Evolutionary conservation across 768 basidiomycete species (phyloP), one percentile per base, ranked within the genome.

Genomic region (Leccinum subtestaceum): DNA sequence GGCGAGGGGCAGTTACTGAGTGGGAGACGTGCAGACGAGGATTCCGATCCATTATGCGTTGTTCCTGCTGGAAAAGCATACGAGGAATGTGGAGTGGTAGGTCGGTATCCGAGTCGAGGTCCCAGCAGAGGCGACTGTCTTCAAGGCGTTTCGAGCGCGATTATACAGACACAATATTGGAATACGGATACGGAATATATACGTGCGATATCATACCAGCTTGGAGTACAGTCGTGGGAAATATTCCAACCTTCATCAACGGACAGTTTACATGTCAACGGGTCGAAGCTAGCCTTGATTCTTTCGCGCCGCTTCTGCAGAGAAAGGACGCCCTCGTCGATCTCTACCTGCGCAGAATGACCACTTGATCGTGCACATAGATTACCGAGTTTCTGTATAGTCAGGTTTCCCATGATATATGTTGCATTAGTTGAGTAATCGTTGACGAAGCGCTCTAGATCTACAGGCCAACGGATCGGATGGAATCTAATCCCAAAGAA

Each of bases 161-260:
- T 23, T 29, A 38, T 19, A 40, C 51, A 12, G 10, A 21, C 17
- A 23, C 5, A 46, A 29, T 31, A n/a, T n/a, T n/a, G n/a, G n/a
- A n/a, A n/a, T n/a, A n/a, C n/a, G n/a, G n/a, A n/a, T n/a, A n/a
- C n/a, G 55, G 45, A 55, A 52, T 12, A 32, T 19, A 57, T 57
- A 79, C 80, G 71, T 81, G 80, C 3, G 80, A 80, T 45, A 81
- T 62, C 79, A 81, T 80, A 11, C 81, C 81, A 15, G 78, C 70
- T 65, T 81, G 81, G 19, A 81, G 68, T 21, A 70, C 71, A 5
- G 80, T 81, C 6, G 77, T 76, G 11, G 79, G 79, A 59, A 70
- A 77, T 23, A 77, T 53, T 12, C 61, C 58, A 7, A 76, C 70
- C 70, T 25, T 68, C 58, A 55, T 81, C 80, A 7, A 38, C 38